Base-by-base conservation (phyloP, 345 rosid species). In the Gynandropsis gynandra region DNA sequence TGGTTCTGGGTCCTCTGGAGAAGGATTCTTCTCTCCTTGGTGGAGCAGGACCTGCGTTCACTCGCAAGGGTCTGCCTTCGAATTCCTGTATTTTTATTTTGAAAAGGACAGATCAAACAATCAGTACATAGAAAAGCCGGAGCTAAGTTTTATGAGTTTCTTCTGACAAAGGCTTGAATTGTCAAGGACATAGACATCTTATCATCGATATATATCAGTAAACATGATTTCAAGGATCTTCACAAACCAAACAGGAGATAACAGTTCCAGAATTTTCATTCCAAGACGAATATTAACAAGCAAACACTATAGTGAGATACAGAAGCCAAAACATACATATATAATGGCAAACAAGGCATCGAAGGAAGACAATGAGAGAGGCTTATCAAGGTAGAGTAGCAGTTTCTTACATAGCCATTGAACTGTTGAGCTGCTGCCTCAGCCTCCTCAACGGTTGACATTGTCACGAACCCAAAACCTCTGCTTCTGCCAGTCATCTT, bases 381-480 rank as follows among this genome's bases (percentile, higher is more conserved):
- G n/a, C n/a, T n/a, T n/a, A n/a, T n/a, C n/a, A 16, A 17, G 46
- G 21, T 68, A 56, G 21, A 46, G 39, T 37, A 20, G 52, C 16
- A 46, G 15, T 13, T 21, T 11, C 95, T 70, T 72, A 92, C 96
- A 74, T 82, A 92, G 69, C 94, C 96, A 78, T 87, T 84, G 70
- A 92, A 79, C 59, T 81, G 95, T 64, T 75, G 76, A 38, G 67
- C 81, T 52, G 95, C 96, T 13, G 83, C 76, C 70, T 81, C 75
- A 67, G 71, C 96, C 70, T 87, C 97, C 68, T 82, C 73, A 5
- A 9, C 37, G 7, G 77, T 55, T 0, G 95, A 81, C 98, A 92
- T 92, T 47, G 96, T 92, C 67, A 92, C 98, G 52, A 92, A 92
- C 34, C 86, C 98, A 57, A 92, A 92, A 41, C 98, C 98, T 60